Percentiles rank a stretch among this genome's conserved stretches.
Evolutionary conservation across 768 basidiomycete genomes (phyloP).

Genomic region (Panaeolus papilionaceus): DNA sequence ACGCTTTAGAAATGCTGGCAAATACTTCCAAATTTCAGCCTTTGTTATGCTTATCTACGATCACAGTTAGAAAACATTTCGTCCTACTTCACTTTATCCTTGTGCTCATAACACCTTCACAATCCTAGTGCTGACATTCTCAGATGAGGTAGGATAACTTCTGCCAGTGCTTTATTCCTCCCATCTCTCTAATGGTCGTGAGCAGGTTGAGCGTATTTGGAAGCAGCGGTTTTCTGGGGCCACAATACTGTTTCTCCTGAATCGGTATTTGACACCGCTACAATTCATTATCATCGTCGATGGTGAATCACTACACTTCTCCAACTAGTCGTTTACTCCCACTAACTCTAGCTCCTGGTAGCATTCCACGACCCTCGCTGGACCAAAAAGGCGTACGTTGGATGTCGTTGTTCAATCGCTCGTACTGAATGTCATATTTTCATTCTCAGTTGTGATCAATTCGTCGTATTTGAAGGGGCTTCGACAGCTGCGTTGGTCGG

Average conservation of each 20-base stretch:
- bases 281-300: slow-evolving; percentile 31
- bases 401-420: no score
- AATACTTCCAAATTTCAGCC: slow-evolving; percentile 19
- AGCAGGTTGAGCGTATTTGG: slow-evolving; percentile 34
- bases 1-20: slow-evolving; percentile 17
- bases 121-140: slow-evolving; percentile 13
- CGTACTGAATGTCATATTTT: neutral
- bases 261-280: slow-evolving; percentile 33
- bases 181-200: neutral
- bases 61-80: slow-evolving; percentile 20
- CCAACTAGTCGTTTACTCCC: neutral
- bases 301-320: slow-evolving; percentile 22
- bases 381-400: neutral
- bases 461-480: slow-evolving; percentile 33
- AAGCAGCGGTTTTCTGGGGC: slow-evolving; percentile 27
- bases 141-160: neutral
- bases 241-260: slow-evolving; percentile 32
- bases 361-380: neutral
- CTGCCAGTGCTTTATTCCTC: neutral
- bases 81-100: neutral
- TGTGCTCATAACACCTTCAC: neutral
- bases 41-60: slow-evolving; percentile 27
- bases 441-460: slow-evolving; percentile 26
- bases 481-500: slow-evolving; percentile 30
- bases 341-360: neutral